A percentile compares a stretch with the other conserved stretches of the same genome.
Evolutionary conservation across 2,329 filamentous ascomycete species (phyloP).

Genomic region (Beauveria brongniartii): DNA sequence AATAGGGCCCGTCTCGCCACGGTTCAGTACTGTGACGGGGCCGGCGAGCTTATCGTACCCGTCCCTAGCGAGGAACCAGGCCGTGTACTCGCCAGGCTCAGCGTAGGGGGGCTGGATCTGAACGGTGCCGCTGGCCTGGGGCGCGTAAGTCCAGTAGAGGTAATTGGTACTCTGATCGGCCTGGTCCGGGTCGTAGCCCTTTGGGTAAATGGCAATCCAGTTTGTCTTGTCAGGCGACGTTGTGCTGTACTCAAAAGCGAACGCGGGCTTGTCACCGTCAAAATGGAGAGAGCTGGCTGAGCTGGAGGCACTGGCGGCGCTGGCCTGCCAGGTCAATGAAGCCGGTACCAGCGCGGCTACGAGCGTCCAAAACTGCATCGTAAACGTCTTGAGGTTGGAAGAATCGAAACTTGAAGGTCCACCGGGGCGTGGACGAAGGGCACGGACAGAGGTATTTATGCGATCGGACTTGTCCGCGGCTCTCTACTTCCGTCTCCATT

Average conservation of each 20-base stretch:
- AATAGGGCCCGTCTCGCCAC: slow-evolving; percentile 13
- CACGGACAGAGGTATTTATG: background rate
- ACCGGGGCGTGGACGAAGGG: background rate
- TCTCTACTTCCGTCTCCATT: background rate
- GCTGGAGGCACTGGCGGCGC: background rate
- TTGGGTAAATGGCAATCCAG: slow-evolving; percentile 19
- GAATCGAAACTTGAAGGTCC: background rate
- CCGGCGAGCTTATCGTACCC: background rate
- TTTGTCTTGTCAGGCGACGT: slow-evolving; percentile 15
- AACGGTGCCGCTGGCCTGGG: slow-evolving; percentile 12
- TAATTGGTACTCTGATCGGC: slow-evolving; percentile 11
- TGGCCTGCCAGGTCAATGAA: background rate
- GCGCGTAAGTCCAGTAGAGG: slow-evolving; percentile 19
- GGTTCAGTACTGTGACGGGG: background rate
- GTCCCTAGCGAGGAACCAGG: slow-evolving; percentile 1
- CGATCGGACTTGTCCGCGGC: background rate
- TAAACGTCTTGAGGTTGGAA: background rate
- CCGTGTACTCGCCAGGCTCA: slow-evolving; percentile 3
- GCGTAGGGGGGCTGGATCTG: background rate
- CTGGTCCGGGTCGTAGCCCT: slow-evolving; percentile 15
- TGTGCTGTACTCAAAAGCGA: slow-evolving; percentile 18
- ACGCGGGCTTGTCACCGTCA: slow-evolving; percentile 1
- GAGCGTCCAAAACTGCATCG: background rate
- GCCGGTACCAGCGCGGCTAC: background rate
- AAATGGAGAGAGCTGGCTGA: background rate